Base-by-base conservation (phyloP, 768 basidiomycete species). In the Boletus vermiculosoides region DNA sequence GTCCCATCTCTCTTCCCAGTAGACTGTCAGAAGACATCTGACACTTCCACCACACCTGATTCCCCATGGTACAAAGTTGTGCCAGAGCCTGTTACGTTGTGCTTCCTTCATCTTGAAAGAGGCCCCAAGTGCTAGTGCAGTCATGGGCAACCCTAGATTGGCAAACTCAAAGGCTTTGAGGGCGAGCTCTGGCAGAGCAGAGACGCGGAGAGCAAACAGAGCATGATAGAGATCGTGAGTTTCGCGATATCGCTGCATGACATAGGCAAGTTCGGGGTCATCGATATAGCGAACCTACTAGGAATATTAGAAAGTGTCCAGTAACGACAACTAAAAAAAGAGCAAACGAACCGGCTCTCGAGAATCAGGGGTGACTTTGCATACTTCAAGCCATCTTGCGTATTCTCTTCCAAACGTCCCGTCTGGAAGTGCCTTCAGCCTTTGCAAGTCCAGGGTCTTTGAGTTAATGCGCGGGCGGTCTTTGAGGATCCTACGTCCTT, bases 201-300 rank as follows among this genome's bases (percentile, higher is more conserved):
- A 87, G 56, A 98, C 93, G 0, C 94, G 94, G 10, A 98, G 80
- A 63, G 85, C 85, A 75, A 86, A 86, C 58, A 98, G 81, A 66
- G 91, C 92, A 68, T 99, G 97, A 69, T 98, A 97, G 63, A 98
- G 88, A 74, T 99, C 96, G 73, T 99, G 97, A 61, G 90, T 96
- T 75, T 99, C 95, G 25, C 96, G 88, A 71, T 98, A 99, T 50
- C 96, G 88, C 63, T 95, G 92, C 90, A 99, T 93, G 54, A 98
- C 91, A 72, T 97, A 98, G 25, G 97, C 97, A 12, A 97, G 83
- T 66, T 97, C 95, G 2, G 94, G 94, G 66, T 98, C 93, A 67
- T 90, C 84, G 55, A 98, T 88, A 67, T 98, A 98, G 62, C 88
- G 91, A 7, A 97, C 95, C 95, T 98, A 65, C 11, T 55, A 9